Evolutionary conservation across 2,329 filamentous ascomycete genomes (phyloP).

Genomic region (Teratosphaeria gauchensis): DNA sequence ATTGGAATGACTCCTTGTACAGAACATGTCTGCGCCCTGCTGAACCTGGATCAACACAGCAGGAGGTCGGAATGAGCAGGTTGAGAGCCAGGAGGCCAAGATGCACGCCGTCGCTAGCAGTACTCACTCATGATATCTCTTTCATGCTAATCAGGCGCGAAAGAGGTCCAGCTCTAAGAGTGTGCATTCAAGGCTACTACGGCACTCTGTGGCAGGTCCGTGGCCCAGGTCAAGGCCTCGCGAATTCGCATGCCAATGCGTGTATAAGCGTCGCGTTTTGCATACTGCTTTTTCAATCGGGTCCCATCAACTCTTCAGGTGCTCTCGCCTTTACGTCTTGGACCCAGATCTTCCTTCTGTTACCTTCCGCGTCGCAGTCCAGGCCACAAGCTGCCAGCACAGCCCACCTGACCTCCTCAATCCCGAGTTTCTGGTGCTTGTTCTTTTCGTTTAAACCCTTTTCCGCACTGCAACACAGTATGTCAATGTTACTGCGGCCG

Average conservation of each 20-base stretch:
- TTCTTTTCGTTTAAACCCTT: constrained; percentile 37
- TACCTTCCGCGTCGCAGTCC: constrained; percentile 29
- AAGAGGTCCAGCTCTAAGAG: too few relatives aligned
- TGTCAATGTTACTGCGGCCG: constrained; percentile 44
- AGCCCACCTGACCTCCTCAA: constrained; percentile 55
- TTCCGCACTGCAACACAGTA: constrained; percentile 50
- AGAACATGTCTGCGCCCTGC: too few relatives aligned
- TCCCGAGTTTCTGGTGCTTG: constrained; percentile 47
- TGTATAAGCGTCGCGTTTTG: background rate
- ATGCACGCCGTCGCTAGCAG: too few relatives aligned
- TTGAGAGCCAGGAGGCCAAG: too few relatives aligned
- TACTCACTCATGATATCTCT: too few relatives aligned
- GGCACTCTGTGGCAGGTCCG: too few relatives aligned
- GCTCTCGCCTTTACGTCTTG: constrained; percentile 5
- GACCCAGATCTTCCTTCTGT: constrained; percentile 3
- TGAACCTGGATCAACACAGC: too few relatives aligned
- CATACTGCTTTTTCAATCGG: background rate
- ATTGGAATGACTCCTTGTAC: too few relatives aligned
- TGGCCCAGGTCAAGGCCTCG: too few relatives aligned
- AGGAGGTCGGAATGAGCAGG: too few relatives aligned
- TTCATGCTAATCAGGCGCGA: too few relatives aligned
- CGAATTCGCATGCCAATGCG: background rate
- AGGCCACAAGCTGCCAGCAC: constrained; percentile 53
- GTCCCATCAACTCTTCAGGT: background rate
- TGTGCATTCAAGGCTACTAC: too few relatives aligned